These are phyloP conservation scores for Fusarium tuaranense DNA, from an alignment of 2,329 filamentous ascomycete genomes.

Conservation along the genomic window DNA sequence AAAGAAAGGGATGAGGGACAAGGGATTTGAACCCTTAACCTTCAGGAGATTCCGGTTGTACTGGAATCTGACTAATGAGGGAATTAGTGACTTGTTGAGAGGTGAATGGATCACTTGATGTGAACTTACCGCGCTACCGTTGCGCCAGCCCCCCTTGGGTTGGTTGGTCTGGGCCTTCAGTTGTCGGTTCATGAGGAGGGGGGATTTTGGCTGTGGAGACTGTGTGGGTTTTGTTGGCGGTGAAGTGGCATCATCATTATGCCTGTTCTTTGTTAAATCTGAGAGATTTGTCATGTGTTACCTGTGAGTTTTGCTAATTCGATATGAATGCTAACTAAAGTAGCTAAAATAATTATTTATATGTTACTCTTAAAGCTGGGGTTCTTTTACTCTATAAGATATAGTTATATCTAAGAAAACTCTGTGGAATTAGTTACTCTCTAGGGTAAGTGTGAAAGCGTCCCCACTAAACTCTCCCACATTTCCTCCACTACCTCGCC, in stretches of 20 bases:
- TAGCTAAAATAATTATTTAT: rapidly evolving
- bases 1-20: not conserved
- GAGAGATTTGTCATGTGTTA: no score
- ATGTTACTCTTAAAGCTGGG: rapidly evolving
- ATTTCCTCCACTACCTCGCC: not conserved
- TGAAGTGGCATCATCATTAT: not conserved
- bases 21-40: not conserved
- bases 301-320: rapidly evolving
- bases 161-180: not conserved
- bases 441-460: not conserved
- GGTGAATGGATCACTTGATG: not conserved
- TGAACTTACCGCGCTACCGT: not conserved
- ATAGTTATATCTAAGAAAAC: not conserved
- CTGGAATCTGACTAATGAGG: not conserved
- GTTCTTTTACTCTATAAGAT: not conserved
- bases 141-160: not conserved
- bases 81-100: not conserved
- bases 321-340: rapidly evolving
- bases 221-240: not conserved
- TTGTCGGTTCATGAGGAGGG: not conserved
- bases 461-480: no score
- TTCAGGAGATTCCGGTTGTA: not conserved
- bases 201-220: not conserved
- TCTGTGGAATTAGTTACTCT: not conserved
- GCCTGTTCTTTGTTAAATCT: no score